These are phyloP conservation scores for Cairneyella variabilis DNA, from an alignment of 495 filamentous ascomycete genomes.

Conservation along the genomic window DNA sequence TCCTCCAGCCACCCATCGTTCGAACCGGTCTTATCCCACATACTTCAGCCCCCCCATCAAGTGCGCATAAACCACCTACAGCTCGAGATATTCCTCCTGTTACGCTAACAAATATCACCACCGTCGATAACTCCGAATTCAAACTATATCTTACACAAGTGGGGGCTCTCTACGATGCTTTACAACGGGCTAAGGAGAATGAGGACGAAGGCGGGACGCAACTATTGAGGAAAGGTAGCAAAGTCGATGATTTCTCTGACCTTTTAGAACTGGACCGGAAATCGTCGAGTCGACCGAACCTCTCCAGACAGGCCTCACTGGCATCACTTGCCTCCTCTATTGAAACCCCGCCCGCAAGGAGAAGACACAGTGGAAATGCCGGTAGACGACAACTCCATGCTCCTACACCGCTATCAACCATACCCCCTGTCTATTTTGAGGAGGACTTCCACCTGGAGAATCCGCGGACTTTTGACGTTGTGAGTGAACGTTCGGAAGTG, in stretches of 20 bases:
- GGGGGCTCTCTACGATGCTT: constrained; percentile 75
- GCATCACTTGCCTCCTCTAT: constrained; percentile 46
- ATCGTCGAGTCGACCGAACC: constrained; percentile 37
- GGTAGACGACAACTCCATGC: constrained; percentile 53
- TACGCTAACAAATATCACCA: constrained; percentile 82
- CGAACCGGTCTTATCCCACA: constrained; percentile 82
- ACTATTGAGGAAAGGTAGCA: constrained; percentile 38
- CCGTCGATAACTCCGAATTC: constrained; percentile 76
- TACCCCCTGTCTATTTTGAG: constrained; percentile 91
- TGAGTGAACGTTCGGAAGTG: constrained; percentile 93
- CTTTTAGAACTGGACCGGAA: constrained; percentile 42
- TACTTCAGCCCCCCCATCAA: constrained; percentile 57
- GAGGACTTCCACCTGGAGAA: constrained; percentile 95
- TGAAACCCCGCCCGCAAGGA: constrained; percentile 38
- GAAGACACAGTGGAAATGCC: constrained; percentile 49
- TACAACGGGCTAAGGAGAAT: constrained; percentile 69
- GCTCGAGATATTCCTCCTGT: constrained; percentile 93
- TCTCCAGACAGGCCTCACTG: constrained; percentile 38
- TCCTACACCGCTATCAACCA: constrained; percentile 83
- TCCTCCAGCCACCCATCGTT: constrained; percentile 85
- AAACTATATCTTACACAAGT: constrained; percentile 79
- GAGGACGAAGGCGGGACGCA: constrained; percentile 51
- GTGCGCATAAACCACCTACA: constrained; percentile 77
- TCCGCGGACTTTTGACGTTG: constrained; percentile 91
- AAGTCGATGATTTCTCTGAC: constrained; percentile 46